Evolutionary conservation across 1,284 basidiomycete species (phyloP).

Genomic region (Xerocomus amazonicus): DNA sequence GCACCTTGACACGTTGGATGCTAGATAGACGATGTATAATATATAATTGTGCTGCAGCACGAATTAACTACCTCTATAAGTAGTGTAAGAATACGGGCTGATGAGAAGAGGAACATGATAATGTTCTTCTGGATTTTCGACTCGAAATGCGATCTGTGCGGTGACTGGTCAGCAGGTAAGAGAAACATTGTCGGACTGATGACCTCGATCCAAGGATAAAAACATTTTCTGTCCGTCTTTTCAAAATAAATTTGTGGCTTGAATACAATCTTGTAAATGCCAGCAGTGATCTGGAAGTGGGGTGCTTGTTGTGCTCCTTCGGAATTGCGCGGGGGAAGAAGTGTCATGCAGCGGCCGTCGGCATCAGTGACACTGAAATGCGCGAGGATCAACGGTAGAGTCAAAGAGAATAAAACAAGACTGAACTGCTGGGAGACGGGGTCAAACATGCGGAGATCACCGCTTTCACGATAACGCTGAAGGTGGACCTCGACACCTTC

Average conservation of each 20-base stretch:
- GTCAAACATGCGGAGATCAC: slow-evolving; percentile 42
- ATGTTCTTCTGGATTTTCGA: slow-evolving; percentile 70
- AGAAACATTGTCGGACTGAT: slow-evolving; percentile 11
- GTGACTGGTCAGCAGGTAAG: slow-evolving; percentile 7
- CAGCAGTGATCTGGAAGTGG: slow-evolving; percentile 42
- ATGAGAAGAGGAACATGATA: slow-evolving; percentile 91
- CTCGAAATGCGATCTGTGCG: slow-evolving; percentile 69
- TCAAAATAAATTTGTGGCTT: slow-evolving; percentile 82
- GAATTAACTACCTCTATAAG: slow-evolving; percentile 78
- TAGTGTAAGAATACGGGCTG: slow-evolving; percentile 90
- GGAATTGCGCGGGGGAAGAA: slow-evolving; percentile 52
- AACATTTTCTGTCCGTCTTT: slow-evolving; percentile 56
- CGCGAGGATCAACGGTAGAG: not conserved
- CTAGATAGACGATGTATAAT: slow-evolving; percentile 4
- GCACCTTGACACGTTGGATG: slow-evolving; percentile 1
- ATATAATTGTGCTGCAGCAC: not conserved
- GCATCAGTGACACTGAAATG: slow-evolving; percentile 64
- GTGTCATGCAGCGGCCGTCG: slow-evolving; percentile 77
- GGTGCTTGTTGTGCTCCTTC: slow-evolving; percentile 43
- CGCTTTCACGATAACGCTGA: slow-evolving; percentile 40
- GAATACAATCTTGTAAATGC: slow-evolving; percentile 83
- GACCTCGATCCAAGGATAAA: slow-evolving; percentile 90
- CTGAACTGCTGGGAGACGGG: slow-evolving; percentile 60
- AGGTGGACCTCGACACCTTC: slow-evolving; percentile 61
- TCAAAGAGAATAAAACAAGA: not conserved